Evolutionary conservation across 2,329 filamentous ascomycete species (phyloP).

Genomic region (Malbranchea zuffiana): DNA sequence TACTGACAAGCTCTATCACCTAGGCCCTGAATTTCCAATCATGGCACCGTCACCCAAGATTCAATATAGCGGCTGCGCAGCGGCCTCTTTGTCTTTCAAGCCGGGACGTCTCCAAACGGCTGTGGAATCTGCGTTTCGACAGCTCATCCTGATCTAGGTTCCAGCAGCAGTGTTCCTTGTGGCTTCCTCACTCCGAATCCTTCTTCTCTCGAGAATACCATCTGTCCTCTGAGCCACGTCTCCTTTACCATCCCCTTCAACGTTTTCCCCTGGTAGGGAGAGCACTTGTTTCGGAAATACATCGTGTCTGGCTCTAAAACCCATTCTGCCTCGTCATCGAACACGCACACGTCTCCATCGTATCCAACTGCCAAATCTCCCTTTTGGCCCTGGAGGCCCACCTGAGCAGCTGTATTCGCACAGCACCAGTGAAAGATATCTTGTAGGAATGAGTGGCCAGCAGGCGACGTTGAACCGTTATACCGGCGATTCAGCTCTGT

Average conservation of each 20-base stretch:
- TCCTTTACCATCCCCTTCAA: constrained; percentile 69
- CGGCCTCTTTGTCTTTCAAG: too few relatives aligned
- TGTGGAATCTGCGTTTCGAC: too few relatives aligned
- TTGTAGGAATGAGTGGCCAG: constrained; percentile 40
- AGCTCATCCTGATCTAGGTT: constrained; percentile 14
- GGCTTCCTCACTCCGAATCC: constrained; percentile 33
- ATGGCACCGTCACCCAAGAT: too few relatives aligned
- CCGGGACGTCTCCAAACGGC: too few relatives aligned
- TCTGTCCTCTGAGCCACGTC: constrained; percentile 71
- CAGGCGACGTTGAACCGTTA: constrained; percentile 29
- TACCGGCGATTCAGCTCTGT: constrained; percentile 51
- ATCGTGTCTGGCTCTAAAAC: constrained; percentile 64
- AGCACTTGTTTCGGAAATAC: constrained; percentile 90
- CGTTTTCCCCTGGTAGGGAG: constrained; percentile 72
- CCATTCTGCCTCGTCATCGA: constrained; percentile 75
- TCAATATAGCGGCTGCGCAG: too few relatives aligned
- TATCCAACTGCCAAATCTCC: constrained; percentile 70
- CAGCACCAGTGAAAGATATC: constrained; percentile 82
- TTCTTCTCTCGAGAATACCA: constrained; percentile 58
- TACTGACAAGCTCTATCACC: too few relatives aligned
- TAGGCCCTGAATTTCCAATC: too few relatives aligned
- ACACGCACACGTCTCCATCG: constrained; percentile 85
- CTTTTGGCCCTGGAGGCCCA: constrained; percentile 71
- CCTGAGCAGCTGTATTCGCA: constrained; percentile 74
- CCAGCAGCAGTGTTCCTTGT: constrained; percentile 25